These are phyloP conservation scores for Hirschioporus abietinus DNA, from an alignment of 768 basidiomycete species.

Conservation along the genomic window DNA sequence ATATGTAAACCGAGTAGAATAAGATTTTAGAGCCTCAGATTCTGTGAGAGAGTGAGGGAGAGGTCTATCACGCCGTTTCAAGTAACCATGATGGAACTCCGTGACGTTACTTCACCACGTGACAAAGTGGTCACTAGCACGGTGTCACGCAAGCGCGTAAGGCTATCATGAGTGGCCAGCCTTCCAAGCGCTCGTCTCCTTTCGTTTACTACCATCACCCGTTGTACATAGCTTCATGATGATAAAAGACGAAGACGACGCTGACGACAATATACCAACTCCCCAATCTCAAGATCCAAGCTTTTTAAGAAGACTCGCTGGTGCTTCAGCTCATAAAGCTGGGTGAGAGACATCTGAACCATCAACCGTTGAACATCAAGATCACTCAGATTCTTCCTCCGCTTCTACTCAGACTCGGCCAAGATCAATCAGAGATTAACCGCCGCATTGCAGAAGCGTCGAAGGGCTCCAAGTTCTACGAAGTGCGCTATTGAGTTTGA, in stretches of 20 bases:
- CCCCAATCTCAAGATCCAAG: constrained; percentile 52
- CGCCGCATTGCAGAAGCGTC: constrained; percentile 88
- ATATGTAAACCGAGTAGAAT: not conserved
- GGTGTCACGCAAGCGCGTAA: not conserved
- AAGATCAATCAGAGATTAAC: constrained; percentile 82
- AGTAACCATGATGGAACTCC: not conserved
- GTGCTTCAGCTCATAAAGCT: constrained; percentile 88
- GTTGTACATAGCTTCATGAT: not conserved
- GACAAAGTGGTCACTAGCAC: not conserved
- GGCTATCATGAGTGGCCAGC: no score
- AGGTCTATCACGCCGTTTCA: no score
- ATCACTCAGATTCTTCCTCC: not conserved
- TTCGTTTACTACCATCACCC: not conserved
- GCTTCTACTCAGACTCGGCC: constrained; percentile 45
- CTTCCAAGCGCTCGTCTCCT: not conserved
- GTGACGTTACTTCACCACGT: not conserved
- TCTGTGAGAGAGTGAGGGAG: no score
- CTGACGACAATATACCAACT: constrained; percentile 26
- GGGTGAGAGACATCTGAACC: constrained; percentile 40
- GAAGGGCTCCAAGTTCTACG: constrained; percentile 90
- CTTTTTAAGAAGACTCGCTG: constrained; percentile 75
- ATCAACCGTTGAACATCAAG: not conserved
- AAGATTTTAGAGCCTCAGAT: not conserved
- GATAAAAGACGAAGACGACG: not conserved
- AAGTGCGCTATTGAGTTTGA: constrained; percentile 34